Percentiles rank a stretch among this genome's conserved stretches.
Evolutionary conservation across 2,329 filamentous ascomycete genomes (phyloP).

Genomic region (Cladosporium sp.): DNA sequence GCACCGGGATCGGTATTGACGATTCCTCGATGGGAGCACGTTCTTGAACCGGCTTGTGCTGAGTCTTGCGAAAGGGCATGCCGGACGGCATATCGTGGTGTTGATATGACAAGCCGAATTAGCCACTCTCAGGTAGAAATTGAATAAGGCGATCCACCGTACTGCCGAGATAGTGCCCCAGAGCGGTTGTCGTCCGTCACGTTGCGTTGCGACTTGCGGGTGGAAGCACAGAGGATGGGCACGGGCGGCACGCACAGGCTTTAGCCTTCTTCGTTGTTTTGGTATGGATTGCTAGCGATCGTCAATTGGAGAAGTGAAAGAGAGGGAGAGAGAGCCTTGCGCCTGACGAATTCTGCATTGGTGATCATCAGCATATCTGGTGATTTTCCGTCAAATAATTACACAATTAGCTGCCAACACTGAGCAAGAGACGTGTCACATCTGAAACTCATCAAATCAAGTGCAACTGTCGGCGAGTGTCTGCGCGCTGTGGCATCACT

Average conservation of each 20-base stretch:
- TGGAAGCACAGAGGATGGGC: background rate
- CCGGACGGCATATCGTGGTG: background rate
- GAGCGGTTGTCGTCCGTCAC: background rate
- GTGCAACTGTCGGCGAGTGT: background rate
- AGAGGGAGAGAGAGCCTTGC: background rate
- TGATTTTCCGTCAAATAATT: background rate
- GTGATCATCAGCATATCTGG: background rate
- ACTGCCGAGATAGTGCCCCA: background rate
- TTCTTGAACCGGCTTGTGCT: background rate
- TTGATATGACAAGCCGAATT: background rate
- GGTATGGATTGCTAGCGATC: background rate
- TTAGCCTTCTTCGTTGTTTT: conserved; percentile 5
- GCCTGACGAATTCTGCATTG: background rate
- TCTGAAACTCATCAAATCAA: background rate
- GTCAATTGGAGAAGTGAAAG: background rate
- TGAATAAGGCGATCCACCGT: background rate
- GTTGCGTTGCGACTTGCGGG: background rate
- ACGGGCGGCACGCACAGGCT: conserved; percentile 5
- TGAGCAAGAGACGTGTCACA: background rate
- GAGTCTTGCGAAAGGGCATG: background rate
- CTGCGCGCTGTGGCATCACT: background rate
- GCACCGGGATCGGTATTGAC: background rate
- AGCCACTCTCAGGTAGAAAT: background rate
- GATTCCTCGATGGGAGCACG: background rate
- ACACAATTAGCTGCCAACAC: background rate